Evolutionary conservation across 768 basidiomycete genomes (phyloP), one percentile per base, ranked within the genome.

Genomic region (Podaxis sp.): DNA sequence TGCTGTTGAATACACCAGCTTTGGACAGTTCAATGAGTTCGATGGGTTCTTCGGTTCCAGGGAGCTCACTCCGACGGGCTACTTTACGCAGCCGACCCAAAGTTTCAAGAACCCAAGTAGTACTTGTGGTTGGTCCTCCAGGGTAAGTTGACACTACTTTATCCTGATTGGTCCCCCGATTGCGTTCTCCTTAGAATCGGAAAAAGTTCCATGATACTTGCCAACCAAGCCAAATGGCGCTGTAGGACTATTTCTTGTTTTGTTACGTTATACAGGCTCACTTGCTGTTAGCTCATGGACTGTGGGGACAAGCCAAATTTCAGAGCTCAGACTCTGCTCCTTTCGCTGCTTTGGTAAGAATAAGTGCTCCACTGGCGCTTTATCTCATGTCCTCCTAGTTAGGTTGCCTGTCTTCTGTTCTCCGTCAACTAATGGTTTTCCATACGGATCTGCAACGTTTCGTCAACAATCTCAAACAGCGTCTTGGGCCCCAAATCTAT

Each of bases 241-340:
- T 79, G 86, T 84, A 65, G 68, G 77, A 63, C 7, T 58, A 32
- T 35, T 46, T 48, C 14, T 46, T 4, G 50, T 6, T 50, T 9
- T 51, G 1, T 50, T 10, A 14, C 9, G 32, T 13, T 35, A 5
- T 52, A 23, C 38, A 42, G 50, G 18, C 64, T 53, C 11, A 5
- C 27, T 62, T 35, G 47, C 28, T 52, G 3, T 4, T 52, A 85
- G 83, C 81, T 21, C 87, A 88, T 64, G 88, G 88, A 3, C 77
- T 89, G 4, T 90, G 88, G 88, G 88, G 88, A 13, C 87, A 89
- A 63, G 87, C 88, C 5, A 89, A 89, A 71, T 89, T 89, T 63
- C 83, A 87, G 64, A 81, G 75, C 52, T 76, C 79, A 5, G 84
- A 87, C 57, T 82, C 86, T 2, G 85, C 87, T 3, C 89, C 89